Base-by-base conservation (phyloP, 257 asterid genomes). In the Penstemon davidsonii region DNA sequence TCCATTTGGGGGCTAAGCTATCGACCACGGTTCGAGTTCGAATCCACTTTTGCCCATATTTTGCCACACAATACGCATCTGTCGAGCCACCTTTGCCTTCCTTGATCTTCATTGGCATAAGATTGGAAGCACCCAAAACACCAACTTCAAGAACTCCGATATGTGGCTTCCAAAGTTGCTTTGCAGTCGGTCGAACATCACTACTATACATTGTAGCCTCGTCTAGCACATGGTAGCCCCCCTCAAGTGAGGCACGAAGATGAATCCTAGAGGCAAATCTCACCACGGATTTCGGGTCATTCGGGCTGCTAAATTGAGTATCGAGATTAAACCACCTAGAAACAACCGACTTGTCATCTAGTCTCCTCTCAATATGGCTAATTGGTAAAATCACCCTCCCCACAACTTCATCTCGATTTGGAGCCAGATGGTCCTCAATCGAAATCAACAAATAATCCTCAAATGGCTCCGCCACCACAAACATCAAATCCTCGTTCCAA, bases 91-190 rank as follows among this genome's bases (percentile, higher is more conserved):
- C 96, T 78, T 85, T 91, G 64, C 96, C 91, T 72, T 87, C 95
- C 74, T 86, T 91, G 55, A 91, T 75, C 83, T 91, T 91, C 81
- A 85, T 73, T 0, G 97, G 97, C 47, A 91, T 79, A 0, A 91
- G 79, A 78, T 91, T 88, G 7, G 81, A 62, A 5, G 95, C 96
- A 5, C 93, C 97, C 73, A 91, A 68, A 5, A 91, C 79, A 2
- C 97, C 97, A 54, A 91, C 93, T 68, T 91, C 97, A 18, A 91
- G 92, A 36, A 91, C 93, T 15, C 97, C 97, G 41, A 91, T 75
- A 76, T 91, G 83, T 9, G 96, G 93, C 90, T 82, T 91, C 96
- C 97, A 87, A 0, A 91, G 89, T 75, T 91, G 97, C 69, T 91
- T 91, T 0, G 93, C 96, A 0, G 96, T 88, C 60, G 97, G 96